Percentiles rank a stretch among this genome's conserved stretches.
Evolutionary conservation across 805 yeast genomes (phyloP).

Genomic region (Ogataea angusta): DNA sequence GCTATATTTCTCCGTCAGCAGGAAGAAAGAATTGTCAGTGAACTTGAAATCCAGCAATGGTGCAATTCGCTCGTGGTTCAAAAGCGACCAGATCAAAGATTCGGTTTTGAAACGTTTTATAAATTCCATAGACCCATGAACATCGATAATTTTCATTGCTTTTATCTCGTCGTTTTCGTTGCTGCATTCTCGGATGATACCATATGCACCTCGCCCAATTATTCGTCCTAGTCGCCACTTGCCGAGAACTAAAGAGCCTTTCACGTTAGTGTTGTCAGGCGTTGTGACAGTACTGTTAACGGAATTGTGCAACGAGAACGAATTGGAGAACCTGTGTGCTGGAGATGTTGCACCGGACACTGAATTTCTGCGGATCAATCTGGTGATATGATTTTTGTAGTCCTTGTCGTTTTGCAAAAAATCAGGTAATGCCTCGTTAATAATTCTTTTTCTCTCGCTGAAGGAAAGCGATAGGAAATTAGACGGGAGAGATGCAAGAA

Average conservation of each 20-base stretch:
- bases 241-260: slow-evolving; percentile 64
- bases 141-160: slow-evolving; percentile 31
- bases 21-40: slow-evolving; percentile 56
- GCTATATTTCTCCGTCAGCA: slow-evolving; percentile 62
- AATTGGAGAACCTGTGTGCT: slow-evolving; percentile 21
- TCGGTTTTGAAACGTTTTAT: slow-evolving; percentile 65
- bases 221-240: slow-evolving; percentile 58
- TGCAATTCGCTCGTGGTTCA: slow-evolving; percentile 63
- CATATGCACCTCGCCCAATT: slow-evolving; percentile 91
- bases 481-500: slow-evolving; percentile 44
- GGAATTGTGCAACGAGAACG: slow-evolving; percentile 17
- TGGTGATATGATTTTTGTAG: slow-evolving; percentile 31
- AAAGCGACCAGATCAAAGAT: slow-evolving; percentile 67
- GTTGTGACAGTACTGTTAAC: slow-evolving; percentile 3
- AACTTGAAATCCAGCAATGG: slow-evolving; percentile 61
- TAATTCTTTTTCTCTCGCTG: slow-evolving; percentile 43
- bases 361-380: slow-evolving; percentile 29
- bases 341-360: slow-evolving; percentile 20
- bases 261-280: slow-evolving; percentile 45
- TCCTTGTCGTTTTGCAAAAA: slow-evolving; percentile 25
- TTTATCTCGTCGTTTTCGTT: slow-evolving; percentile 20
- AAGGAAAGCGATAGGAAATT: slow-evolving; percentile 51
- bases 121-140: slow-evolving; percentile 41
- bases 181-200: slow-evolving; percentile 53
- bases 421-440: slow-evolving; percentile 29